Evolutionary conservation across 345 rosid genomes (phyloP), one percentile per base, ranked within the genome.

Genomic region (Trapa incisa): DNA sequence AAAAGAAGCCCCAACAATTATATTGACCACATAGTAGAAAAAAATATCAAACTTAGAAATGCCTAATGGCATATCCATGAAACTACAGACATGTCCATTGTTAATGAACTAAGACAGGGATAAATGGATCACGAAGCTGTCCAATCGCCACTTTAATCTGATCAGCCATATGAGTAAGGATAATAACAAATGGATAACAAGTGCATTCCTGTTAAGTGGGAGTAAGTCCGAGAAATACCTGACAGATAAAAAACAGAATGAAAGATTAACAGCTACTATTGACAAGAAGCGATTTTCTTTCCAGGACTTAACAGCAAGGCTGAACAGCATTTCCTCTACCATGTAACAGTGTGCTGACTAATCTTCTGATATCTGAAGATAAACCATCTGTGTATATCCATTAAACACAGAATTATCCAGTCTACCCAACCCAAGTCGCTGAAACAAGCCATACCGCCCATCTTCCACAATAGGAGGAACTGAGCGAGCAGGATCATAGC

Each of bases 381-480:
- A 91, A 33, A 87, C 97, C 99, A 94, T 94, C 81, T 94, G 99
- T 36, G 99, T 94, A 67, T 94, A 94, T 22, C 97, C 99, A 73
- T 89, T 94, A 78, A 91, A 91, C 72, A 94, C 90, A 53, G 95
- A 89, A 50, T 73, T 78, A 60, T 91, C 91, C 1, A 89, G 81
- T 68, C 87, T 81, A 72, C 82, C 80, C 66, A 94, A 81, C 61
- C 97, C 96, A 8, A 94, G 78, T 33, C 86, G 77, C 75, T 89
- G 87, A 75, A 89, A 91, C 80, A 86, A 73, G 63, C 91, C 84
- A 76, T 75, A 80, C 13, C 78, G 88, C 32, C 97, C 97, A 79
- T 94, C 99, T 81, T 90, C 96, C 52, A 94, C 96, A 11, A 91
- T 76, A 3, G 97, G 99, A 68, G 79, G 72, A 16, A 85, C 63